These are phyloP conservation scores for Pseudozyma pruni DNA, from an alignment of 1,284 basidiomycete species.

Conservation along the genomic window DNA sequence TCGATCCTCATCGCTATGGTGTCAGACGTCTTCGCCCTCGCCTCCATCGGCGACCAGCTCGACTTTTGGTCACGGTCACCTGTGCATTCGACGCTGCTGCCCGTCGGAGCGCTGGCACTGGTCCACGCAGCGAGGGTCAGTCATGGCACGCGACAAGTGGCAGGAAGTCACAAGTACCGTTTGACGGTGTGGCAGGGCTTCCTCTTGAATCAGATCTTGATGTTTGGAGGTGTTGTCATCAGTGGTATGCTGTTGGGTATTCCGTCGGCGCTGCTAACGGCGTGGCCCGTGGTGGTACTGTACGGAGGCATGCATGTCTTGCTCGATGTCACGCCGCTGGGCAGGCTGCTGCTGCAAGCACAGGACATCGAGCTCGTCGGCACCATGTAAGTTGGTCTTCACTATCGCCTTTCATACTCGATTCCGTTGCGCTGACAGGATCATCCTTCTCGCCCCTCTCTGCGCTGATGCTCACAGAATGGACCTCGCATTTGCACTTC, in stretches of 20 bases:
- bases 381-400: conserved; percentile 13
- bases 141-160: conserved; percentile 52
- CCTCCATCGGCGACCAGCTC: conserved; percentile 15
- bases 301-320: conserved; percentile 51
- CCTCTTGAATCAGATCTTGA: conserved; percentile 52
- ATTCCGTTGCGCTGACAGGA: neutral
- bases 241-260: conserved; percentile 39
- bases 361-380: conserved; percentile 22
- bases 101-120: conserved; percentile 39
- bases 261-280: conserved; percentile 46
- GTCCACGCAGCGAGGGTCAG: conserved; percentile 54
- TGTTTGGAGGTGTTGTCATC: conserved; percentile 51
- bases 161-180: conserved; percentile 30
- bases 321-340: conserved; percentile 20
- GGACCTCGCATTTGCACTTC: conserved; percentile 42
- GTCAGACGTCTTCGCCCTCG: conserved; percentile 5
- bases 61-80: conserved; percentile 17
- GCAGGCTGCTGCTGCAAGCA: conserved; percentile 19
- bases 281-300: conserved; percentile 42
- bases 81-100: conserved; percentile 31
- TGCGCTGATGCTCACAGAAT: conserved; percentile 18
- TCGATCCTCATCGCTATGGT: conserved; percentile 6
- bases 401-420: too few relatives aligned
- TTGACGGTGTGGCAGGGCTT: conserved; percentile 51
- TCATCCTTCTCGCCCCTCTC: neutral